Base-by-base conservation (phyloP, 1,284 basidiomycete genomes). In the Heterobasidion annosum region DNA sequence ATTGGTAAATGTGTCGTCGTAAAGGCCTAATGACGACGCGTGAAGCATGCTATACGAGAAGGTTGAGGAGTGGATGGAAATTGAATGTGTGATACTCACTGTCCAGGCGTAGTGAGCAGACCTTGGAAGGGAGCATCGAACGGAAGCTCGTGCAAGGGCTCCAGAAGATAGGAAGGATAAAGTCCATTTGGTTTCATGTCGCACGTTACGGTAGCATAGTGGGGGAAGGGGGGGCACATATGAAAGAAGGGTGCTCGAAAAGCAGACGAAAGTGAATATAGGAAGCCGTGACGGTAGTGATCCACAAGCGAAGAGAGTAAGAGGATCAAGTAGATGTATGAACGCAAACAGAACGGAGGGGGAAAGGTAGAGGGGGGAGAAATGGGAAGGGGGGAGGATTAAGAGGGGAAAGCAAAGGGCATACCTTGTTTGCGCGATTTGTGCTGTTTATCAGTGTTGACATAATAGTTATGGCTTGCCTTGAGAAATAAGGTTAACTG, bases 81-180 rank as follows among this genome's bases (percentile, higher is more conserved):
- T 15, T 16, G 18, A 16, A 34, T 13, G 45, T 16, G 37, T 5
- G n/a, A 44, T 18, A 50, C 52, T 40, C 33, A 40, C 34, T 1
- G 47, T 54, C 56, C 53, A 48, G 52, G 44, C 34, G 43, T 52
- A 45, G 43, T 25, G 48, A 40, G 47, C 16, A 42, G 49, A 8
- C 57, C 55, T 8, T 53, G 59, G 45, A 60, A 60, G 52, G 59
- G 56, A 6, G 57, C 35, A 32, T 51, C 46, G 19, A 60, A 47
- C 8, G 58, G 58, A 37, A 60, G 35, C 34, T 54, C 59, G n/a
- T 59, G 56, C 9, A 59, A 59, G 2, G 58, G 59, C 2, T 60
- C 59, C 33, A 59, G 55, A 18, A 59, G 53, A 37, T 12, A 18
- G 8, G 16, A 44, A 43, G 12, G 25, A 13, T 47, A 12, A 13